phyloP scores from a whole-genome alignment of 2,329 filamentous ascomycete species.

The Hymenoscyphus salicellus region DNA sequence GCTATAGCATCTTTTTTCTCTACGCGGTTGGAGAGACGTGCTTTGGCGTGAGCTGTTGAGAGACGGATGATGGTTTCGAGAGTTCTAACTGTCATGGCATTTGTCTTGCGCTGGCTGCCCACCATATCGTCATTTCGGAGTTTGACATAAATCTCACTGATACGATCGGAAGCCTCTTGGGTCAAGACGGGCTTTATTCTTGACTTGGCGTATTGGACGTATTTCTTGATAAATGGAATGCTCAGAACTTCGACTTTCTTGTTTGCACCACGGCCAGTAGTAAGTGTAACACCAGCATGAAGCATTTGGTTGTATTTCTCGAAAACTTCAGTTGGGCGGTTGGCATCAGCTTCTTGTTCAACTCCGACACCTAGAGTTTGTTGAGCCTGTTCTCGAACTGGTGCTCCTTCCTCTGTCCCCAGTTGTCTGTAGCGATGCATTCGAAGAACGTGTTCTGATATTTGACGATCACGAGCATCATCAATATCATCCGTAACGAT shows the following conservation, averaged over 20 bases:
- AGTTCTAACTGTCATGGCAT: conserved; percentile 93
- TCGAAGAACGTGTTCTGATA: conserved; percentile 93
- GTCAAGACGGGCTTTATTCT: conserved; percentile 87
- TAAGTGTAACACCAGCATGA: conserved; percentile 82
- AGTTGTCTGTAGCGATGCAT: conserved; percentile 96
- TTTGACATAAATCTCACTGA: conserved; percentile 85
- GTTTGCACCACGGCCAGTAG: conserved; percentile 67
- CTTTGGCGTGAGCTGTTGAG: conserved; percentile 91
- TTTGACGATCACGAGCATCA: conserved; percentile 81
- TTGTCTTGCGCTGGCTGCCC: conserved; percentile 88
- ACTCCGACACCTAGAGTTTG: conserved; percentile 86
- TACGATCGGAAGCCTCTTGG: conserved; percentile 86
- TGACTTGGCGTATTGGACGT: conserved; percentile 95
- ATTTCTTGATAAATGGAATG: conserved; percentile 99
- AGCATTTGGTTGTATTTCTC: conserved; percentile 97
- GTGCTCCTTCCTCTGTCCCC: conserved; percentile 89
- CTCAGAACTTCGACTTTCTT: conserved; percentile 84
- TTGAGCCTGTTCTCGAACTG: conserved; percentile 80
- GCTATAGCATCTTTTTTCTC: conserved; percentile 85
- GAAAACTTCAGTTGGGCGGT: conserved; percentile 79
- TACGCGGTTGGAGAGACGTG: conserved; percentile 80
- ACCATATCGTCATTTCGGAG: conserved; percentile 95
- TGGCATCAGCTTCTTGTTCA: conserved; percentile 70
- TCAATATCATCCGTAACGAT: conserved; percentile 98
- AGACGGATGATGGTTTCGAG: conserved; percentile 97